These are phyloP conservation scores for Mucor saturninus DNA, from an alignment of 371 early-diverging fungal species.

Conservation along the genomic window DNA sequence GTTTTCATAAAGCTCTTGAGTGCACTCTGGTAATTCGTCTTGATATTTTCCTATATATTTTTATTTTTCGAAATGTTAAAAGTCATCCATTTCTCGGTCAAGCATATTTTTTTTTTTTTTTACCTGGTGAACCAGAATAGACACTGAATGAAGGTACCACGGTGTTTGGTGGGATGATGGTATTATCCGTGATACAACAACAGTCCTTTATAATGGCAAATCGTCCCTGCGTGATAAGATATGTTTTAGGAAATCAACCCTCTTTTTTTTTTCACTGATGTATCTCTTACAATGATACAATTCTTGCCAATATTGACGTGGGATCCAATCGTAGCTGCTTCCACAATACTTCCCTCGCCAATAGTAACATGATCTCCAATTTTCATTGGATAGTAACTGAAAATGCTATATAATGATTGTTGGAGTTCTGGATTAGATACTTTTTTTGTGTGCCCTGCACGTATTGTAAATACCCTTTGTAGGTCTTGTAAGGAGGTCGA, in stretches of 20 bases:
- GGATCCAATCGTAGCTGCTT: conserved; percentile 92
- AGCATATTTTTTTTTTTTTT: not conserved
- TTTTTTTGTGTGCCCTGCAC: not conserved
- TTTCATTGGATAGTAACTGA: conserved; percentile 95
- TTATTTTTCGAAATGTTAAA: too few relatives aligned
- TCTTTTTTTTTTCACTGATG: not conserved
- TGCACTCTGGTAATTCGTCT: conserved; percentile 85
- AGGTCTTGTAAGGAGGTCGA: conserved; percentile 93
- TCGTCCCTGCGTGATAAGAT: conserved; percentile 68
- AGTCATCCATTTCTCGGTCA: not conserved
- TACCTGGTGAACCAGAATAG: conserved; percentile 82
- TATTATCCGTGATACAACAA: conserved; percentile 85
- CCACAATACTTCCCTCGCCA: conserved; percentile 87
- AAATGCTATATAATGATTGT: conserved; percentile 48
- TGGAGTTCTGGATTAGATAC: too few relatives aligned
- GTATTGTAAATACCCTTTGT: conserved; percentile 75
- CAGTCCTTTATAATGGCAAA: conserved; percentile 96
- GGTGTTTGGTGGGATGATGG: conserved; percentile 91
- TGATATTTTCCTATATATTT: conserved; percentile 57
- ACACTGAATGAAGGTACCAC: conserved; percentile 92
- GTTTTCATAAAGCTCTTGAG: conserved; percentile 77
- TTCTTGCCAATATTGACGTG: conserved; percentile 91
- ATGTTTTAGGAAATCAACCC: not conserved
- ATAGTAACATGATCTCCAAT: conserved; percentile 94
- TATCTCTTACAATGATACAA: conserved; percentile 83